These are phyloP conservation scores for Lepiota venenata DNA, from an alignment of 768 basidiomycete genomes.

Conservation along the genomic window DNA sequence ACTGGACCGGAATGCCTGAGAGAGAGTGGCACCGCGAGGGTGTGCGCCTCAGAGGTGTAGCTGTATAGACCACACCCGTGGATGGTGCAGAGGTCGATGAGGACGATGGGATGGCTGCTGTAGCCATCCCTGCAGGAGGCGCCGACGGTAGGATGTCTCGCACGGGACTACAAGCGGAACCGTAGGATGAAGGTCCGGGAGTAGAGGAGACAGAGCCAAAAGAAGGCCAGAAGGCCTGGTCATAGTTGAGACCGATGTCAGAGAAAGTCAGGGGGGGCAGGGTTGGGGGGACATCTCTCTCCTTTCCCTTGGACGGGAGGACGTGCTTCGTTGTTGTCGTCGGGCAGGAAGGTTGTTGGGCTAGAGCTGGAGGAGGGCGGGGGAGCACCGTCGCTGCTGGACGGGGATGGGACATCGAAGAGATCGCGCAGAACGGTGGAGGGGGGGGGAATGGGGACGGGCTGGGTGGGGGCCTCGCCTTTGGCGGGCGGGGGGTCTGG, in stretches of 20 bases:
- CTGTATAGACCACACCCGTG: not conserved
- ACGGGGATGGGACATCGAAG: slow-evolving; percentile 30
- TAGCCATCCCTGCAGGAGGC: not conserved
- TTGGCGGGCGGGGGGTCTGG: slow-evolving; percentile 28
- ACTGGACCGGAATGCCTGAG: slow-evolving; percentile 47
- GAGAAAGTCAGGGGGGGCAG: slow-evolving; percentile 66
- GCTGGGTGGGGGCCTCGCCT: slow-evolving; percentile 54
- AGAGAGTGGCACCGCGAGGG: slow-evolving; percentile 53
- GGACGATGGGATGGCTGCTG: slow-evolving; percentile 12
- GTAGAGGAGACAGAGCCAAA: slow-evolving; percentile 26
- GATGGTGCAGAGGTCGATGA: slow-evolving; percentile 18
- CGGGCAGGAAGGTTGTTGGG: slow-evolving; percentile 20
- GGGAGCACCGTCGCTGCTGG: not conserved
- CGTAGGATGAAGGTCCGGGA: slow-evolving; percentile 34
- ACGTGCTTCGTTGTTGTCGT: slow-evolving; percentile 14
- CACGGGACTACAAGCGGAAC: slow-evolving; percentile 15
- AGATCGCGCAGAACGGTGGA: slow-evolving; percentile 35
- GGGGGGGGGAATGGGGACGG: slow-evolving; percentile 43
- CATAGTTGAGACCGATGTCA: slow-evolving; percentile 47
- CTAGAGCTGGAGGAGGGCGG: slow-evolving; percentile 18
- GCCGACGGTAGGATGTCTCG: slow-evolving; percentile 21
- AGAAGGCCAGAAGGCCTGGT: slow-evolving; percentile 35
- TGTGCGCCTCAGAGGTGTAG: slow-evolving; percentile 23
- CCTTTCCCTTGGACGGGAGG: slow-evolving; percentile 46
- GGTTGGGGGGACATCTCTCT: slow-evolving; percentile 57